Percentiles rank a stretch among this genome's conserved stretches.
These are phyloP conservation scores for Raddia distichophylla DNA, from an alignment of 176 grass and related monocot species.

Conservation along the genomic window DNA sequence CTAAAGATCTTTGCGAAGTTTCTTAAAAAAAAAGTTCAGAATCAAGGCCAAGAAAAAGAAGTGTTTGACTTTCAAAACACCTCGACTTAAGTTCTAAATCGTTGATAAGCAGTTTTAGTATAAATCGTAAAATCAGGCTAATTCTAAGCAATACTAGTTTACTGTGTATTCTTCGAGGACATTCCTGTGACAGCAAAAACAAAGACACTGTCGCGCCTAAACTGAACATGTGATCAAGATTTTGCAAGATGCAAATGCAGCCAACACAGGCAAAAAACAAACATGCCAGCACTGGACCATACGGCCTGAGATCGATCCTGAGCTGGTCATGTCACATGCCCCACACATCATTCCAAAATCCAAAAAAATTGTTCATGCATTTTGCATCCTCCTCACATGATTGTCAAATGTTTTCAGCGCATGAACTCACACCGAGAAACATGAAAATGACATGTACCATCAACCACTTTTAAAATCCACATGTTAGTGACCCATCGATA, in stretches of 20 bases:
- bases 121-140: background rate
- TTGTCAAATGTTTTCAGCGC: background rate
- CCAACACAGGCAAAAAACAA: background rate
- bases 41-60: no score
- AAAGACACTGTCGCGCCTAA: background rate
- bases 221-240: background rate
- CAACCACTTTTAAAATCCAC: background rate
- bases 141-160: background rate
- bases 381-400: background rate
- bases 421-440: background rate
- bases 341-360: background rate
- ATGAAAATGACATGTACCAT: background rate
- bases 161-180: background rate
- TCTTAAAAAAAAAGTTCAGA: no score
- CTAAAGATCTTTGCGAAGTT: no score
- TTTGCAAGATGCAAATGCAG: background rate
- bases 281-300: slow-evolving; percentile 16
- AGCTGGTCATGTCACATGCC: slow-evolving; percentile 7
- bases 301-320: slow-evolving; percentile 1
- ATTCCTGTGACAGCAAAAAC: slow-evolving; percentile 4
- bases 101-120: no score
- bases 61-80: no score
- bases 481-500: no score
- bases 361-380: background rate
- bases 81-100: no score